Evolutionary conservation across 306 rosid species (phyloP).

Genomic region (Heteromeles arbutifolia): DNA sequence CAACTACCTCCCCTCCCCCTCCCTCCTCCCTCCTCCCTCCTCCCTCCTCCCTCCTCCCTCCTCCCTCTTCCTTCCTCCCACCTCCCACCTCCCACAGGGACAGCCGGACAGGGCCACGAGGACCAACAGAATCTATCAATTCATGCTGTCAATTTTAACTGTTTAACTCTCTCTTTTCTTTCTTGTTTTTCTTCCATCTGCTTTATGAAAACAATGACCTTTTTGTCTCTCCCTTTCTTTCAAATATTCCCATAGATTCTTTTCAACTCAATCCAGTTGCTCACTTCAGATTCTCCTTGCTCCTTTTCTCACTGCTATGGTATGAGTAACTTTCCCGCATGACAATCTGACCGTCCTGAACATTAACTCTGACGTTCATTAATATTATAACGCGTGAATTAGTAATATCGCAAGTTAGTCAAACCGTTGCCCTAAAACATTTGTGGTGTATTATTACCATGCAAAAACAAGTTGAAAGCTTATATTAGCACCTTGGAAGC

Average conservation of each 20-base stretch:
- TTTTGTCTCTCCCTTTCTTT: neutral
- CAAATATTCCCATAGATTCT: neutral
- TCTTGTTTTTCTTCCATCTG: conserved; percentile 1
- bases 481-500: too few relatives aligned
- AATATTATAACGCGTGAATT: too few relatives aligned
- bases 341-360: neutral
- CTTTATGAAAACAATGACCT: conserved; percentile 2
- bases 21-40: too few relatives aligned
- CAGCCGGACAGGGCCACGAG: neutral
- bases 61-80: too few relatives aligned
- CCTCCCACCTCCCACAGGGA: too few relatives aligned
- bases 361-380: neutral
- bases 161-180: neutral
- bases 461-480: too few relatives aligned
- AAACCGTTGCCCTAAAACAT: too few relatives aligned
- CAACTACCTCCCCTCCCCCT: conserved; percentile 2
- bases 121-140: conserved; percentile 15
- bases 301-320: neutral
- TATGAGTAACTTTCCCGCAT: too few relatives aligned
- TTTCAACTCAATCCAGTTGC: neutral
- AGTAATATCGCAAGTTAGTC: too few relatives aligned
- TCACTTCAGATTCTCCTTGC: neutral
- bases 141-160: conserved; percentile 12
- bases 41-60: too few relatives aligned
- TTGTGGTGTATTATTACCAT: too few relatives aligned